Percentiles rank a stretch among this genome's conserved stretches.
These are phyloP conservation scores for Eucalyptus tenuipes DNA, from an alignment of 345 rosid genomes.

Conservation along the genomic window DNA sequence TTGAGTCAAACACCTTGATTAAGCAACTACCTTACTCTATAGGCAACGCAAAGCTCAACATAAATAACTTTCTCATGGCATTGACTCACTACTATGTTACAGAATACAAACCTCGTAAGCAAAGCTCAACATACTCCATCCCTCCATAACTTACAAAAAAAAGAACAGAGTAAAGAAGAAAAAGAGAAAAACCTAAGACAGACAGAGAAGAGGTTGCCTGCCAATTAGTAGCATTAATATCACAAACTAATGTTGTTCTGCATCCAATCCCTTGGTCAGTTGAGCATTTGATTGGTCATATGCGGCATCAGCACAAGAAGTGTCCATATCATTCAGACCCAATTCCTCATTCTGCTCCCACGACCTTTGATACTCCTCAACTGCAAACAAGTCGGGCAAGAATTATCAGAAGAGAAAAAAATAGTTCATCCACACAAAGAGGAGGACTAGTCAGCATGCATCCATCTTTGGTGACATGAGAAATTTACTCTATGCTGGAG, in stretches of 20 bases:
- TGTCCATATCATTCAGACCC: conserved; percentile 85
- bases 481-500: background rate
- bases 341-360: conserved; percentile 96
- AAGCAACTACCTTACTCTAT: background rate
- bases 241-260: background rate
- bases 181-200: background rate
- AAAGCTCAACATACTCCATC: background rate
- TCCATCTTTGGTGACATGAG: background rate
- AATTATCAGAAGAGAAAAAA: background rate
- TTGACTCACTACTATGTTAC: background rate
- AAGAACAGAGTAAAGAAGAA: background rate
- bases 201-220: background rate
- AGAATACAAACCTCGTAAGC: background rate
- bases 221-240: background rate
- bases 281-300: conserved; percentile 8
- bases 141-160: background rate
- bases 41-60: background rate
- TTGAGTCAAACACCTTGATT: background rate
- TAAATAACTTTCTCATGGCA: background rate
- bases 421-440: background rate
- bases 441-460: background rate
- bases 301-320: conserved; percentile 82
- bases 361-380: conserved; percentile 74
- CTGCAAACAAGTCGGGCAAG: conserved; percentile 12
- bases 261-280: background rate